A percentile compares a stretch with the other conserved stretches of the same genome.
phyloP scores from a whole-genome alignment of 2,329 filamentous ascomycete species.

The Fusarium drepaniforme region DNA sequence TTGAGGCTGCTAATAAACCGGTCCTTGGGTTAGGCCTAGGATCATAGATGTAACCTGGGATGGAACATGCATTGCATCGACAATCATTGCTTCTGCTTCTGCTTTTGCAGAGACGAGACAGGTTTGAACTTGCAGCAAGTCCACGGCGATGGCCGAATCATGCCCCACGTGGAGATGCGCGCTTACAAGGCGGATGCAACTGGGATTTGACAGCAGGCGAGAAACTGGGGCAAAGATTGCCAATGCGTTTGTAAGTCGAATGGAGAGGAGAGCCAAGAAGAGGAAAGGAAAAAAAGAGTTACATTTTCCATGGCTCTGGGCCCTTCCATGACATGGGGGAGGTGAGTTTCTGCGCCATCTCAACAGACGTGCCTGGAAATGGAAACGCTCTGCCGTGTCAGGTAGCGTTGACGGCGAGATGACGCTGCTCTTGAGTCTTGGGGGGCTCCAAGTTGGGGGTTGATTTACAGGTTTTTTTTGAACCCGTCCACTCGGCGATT shows the following conservation, averaged over 20 bases:
- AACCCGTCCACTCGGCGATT: constrained; percentile 8
- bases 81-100: not conserved
- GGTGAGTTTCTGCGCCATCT: constrained; percentile 7
- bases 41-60: constrained; percentile 7
- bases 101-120: not conserved
- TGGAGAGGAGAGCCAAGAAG: not conserved
- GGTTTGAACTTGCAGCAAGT: not conserved
- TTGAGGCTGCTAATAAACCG: constrained; percentile 12
- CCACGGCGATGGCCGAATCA: constrained; percentile 41
- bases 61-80: constrained; percentile 30
- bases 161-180: constrained; percentile 43
- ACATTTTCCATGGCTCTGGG: constrained; percentile 26
- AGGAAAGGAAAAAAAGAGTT: constrained; percentile 22
- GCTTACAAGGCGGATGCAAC: constrained; percentile 36
- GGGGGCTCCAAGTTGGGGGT: constrained; percentile 1
- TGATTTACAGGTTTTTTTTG: not conserved
- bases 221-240: constrained; percentile 1
- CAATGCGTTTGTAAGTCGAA: not conserved
- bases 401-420: constrained; percentile 38
- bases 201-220: constrained; percentile 19
- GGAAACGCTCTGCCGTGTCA: constrained; percentile 11
- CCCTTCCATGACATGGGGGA: constrained; percentile 24
- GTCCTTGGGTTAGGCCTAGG: not conserved
- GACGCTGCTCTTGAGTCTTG: constrained; percentile 14
- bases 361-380: constrained; percentile 1